phyloP scores from a whole-genome alignment of 495 filamentous ascomycete species.

The Hypoxylon subgilvum region DNA sequence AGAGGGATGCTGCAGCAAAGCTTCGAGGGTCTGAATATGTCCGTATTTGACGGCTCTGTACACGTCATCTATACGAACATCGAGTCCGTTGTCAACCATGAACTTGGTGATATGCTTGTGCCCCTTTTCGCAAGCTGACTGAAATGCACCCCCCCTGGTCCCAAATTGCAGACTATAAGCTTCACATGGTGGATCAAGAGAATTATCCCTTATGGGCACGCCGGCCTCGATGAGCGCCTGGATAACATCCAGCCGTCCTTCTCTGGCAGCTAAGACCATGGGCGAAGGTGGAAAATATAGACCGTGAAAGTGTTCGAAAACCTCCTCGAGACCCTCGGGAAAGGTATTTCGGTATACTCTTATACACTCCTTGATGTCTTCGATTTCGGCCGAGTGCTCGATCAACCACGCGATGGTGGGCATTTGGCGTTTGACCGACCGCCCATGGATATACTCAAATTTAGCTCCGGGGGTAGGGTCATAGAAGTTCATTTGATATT shows the following conservation, averaged over 20 bases:
- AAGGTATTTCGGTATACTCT: not conserved
- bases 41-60: not conserved
- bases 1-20: not conserved
- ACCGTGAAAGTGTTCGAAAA: not conserved
- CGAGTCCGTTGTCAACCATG: not conserved
- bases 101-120: too few relatives aligned
- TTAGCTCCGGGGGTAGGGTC: too few relatives aligned
- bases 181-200: not conserved
- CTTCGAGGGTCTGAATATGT: not conserved
- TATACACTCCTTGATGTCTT: not conserved
- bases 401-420: not conserved
- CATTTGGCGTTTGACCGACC: too few relatives aligned
- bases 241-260: slow-evolving; percentile 8
- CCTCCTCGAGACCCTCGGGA: not conserved
- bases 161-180: not conserved
- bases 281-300: not conserved
- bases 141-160: too few relatives aligned
- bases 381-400: slow-evolving; percentile 1
- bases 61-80: not conserved
- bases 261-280: not conserved
- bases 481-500: not conserved
- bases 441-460: not conserved
- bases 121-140: too few relatives aligned
- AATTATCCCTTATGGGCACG: not conserved
- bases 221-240: slow-evolving; percentile 1